Evolutionary conservation across 495 filamentous ascomycete genomes (phyloP).

Genomic region (Aspergillus campestris): DNA sequence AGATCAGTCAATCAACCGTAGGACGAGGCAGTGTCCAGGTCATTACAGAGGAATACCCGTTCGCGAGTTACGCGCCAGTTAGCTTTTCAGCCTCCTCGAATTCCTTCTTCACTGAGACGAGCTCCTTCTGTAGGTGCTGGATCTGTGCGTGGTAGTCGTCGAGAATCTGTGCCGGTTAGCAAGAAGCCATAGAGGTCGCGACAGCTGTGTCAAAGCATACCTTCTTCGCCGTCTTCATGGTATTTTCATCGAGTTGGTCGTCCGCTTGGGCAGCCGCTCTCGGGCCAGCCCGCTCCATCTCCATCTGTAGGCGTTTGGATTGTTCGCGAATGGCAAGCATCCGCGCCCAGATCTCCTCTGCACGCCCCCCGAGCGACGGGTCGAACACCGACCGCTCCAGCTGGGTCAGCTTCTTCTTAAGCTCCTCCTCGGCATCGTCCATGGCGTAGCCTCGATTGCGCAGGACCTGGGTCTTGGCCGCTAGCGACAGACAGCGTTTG

Average conservation of each 20-base stretch:
- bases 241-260: conserved; percentile 64
- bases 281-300: conserved; percentile 59
- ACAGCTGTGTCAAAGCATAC: conserved; percentile 36
- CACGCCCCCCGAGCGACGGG: conserved; percentile 70
- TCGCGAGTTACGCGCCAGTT: neutral
- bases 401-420: conserved; percentile 72
- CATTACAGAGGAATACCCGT: neutral
- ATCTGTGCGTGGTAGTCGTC: conserved; percentile 87
- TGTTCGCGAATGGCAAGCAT: conserved; percentile 79
- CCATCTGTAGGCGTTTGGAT: conserved; percentile 66
- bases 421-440: conserved; percentile 80
- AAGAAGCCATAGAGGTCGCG: neutral
- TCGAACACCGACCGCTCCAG: conserved; percentile 74
- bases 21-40: neutral
- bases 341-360: conserved; percentile 94
- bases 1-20: conserved; percentile 5
- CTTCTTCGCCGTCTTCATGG: conserved; percentile 75
- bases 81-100: conserved; percentile 67
- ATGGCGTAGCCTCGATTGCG: conserved; percentile 89
- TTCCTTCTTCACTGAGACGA: conserved; percentile 69
- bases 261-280: conserved; percentile 39
- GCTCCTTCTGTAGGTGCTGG: conserved; percentile 70
- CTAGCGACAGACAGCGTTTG: conserved; percentile 73
- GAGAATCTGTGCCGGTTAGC: conserved; percentile 55
- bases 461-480: conserved; percentile 85